Conservation (phyloP, 2,329 filamentous ascomycete species). For the Chaetomiaceae sp. region DNA sequence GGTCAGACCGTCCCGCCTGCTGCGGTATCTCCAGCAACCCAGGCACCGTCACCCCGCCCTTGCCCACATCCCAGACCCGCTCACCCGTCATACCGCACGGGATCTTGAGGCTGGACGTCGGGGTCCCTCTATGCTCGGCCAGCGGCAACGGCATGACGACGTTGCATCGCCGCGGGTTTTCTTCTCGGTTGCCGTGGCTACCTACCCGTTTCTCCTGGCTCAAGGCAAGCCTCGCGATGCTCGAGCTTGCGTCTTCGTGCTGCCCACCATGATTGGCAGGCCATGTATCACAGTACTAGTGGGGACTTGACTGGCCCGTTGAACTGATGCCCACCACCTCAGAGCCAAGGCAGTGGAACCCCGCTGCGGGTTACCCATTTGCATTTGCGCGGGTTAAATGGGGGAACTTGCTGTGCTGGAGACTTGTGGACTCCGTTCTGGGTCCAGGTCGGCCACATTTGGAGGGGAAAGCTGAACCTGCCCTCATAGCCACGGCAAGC, state of each 20-base stretch:
- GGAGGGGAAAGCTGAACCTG: background rate
- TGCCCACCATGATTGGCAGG: slow-evolving; percentile 17
- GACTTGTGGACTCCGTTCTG: slow-evolving; percentile 18
- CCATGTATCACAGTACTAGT: too few species aligned
- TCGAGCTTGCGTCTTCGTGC: slow-evolving; percentile 12
- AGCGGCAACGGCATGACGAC: slow-evolving; percentile 8
- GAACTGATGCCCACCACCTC: slow-evolving; percentile 11
- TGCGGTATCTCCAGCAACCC: slow-evolving; percentile 17
- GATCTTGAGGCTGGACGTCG: slow-evolving; percentile 9
- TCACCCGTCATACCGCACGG: slow-evolving; percentile 19
- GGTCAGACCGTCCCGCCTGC: slow-evolving; percentile 22
- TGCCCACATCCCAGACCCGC: slow-evolving; percentile 20
- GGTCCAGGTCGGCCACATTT: slow-evolving; percentile 4
- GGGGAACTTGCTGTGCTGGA: slow-evolving; percentile 15
- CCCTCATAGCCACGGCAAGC: background rate
- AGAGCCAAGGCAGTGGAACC: slow-evolving; percentile 18
- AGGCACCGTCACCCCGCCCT: slow-evolving; percentile 11
- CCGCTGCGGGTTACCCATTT: slow-evolving; percentile 17
- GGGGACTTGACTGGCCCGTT: background rate
- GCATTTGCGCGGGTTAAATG: slow-evolving; percentile 25
- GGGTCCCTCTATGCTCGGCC: slow-evolving; percentile 5
- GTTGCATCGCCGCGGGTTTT: slow-evolving; percentile 11
- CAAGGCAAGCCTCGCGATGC: slow-evolving; percentile 13
- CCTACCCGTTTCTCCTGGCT: slow-evolving; percentile 8
- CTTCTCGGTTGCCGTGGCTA: slow-evolving; percentile 14